A percentile compares a stretch with the other conserved stretches of the same genome.
phyloP scores from a whole-genome alignment of 1,139 yeast genomes.

The Lodderomyces parapsilosis region DNA sequence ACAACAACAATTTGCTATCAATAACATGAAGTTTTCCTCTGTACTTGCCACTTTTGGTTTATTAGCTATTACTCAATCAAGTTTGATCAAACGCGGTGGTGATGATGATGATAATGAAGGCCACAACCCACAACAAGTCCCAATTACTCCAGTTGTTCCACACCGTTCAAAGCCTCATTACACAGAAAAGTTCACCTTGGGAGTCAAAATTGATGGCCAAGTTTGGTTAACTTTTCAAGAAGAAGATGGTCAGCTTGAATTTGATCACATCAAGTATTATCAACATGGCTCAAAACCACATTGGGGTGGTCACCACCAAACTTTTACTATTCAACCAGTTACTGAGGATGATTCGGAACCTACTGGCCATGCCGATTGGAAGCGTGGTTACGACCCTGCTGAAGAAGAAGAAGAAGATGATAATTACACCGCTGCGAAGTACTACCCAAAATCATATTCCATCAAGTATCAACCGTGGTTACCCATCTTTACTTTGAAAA shows the following conservation, averaged over 20 bases:
- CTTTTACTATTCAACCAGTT: neutral
- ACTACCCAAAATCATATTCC: neutral
- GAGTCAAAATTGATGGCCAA: constrained; percentile 8
- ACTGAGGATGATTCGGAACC: neutral
- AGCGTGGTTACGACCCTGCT: constrained; percentile 2
- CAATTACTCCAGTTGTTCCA: neutral
- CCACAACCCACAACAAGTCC: neutral
- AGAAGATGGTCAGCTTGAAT: constrained; percentile 10
- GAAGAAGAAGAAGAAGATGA: constrained; percentile 3
- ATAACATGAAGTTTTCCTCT: constrained; percentile 2
- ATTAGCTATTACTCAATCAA: neutral
- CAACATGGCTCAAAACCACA: neutral
- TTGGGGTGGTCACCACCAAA: neutral
- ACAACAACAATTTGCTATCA: neutral
- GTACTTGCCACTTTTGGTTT: constrained; percentile 2
- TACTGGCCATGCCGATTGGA: constrained; percentile 1
- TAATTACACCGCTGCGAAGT: neutral
- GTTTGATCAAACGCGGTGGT: constrained; percentile 3
- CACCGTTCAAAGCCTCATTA: neutral
- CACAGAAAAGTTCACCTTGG: constrained; percentile 8
- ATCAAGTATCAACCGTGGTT: neutral
- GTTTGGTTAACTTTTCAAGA: constrained; percentile 6
- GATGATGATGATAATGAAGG: constrained; percentile 1
- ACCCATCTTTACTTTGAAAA: constrained; percentile 42
- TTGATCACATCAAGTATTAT: neutral